These are phyloP conservation scores for Rostrohypoxylon terebratum DNA, from an alignment of 495 filamentous ascomycete genomes.

Conservation along the genomic window DNA sequence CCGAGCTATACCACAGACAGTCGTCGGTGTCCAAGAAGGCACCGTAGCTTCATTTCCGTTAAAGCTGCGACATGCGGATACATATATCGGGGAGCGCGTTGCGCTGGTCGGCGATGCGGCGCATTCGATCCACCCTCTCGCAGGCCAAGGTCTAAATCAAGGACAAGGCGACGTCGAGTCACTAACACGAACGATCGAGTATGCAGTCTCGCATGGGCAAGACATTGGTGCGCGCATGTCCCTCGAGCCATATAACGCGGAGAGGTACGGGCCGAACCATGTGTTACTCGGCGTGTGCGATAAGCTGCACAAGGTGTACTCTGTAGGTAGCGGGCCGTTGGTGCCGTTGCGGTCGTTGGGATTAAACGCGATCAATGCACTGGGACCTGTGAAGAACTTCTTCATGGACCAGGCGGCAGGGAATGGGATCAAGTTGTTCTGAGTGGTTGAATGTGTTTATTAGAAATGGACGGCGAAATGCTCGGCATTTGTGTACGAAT, in stretches of 20 bases:
- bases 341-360: slow-evolving; percentile 82
- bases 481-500: not conserved
- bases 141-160: slow-evolving; percentile 94
- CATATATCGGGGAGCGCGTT: slow-evolving; percentile 88
- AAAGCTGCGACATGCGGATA: slow-evolving; percentile 88
- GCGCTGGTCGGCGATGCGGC: slow-evolving; percentile 94
- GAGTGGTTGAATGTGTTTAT: not conserved
- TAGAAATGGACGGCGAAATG: not conserved
- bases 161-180: slow-evolving; percentile 88
- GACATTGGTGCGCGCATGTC: slow-evolving; percentile 81
- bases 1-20: slow-evolving; percentile 59
- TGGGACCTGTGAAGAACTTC: slow-evolving; percentile 82
- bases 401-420: slow-evolving; percentile 93
- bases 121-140: slow-evolving; percentile 93
- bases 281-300: slow-evolving; percentile 90
- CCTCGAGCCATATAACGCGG: slow-evolving; percentile 80
- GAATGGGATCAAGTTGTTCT: slow-evolving; percentile 60
- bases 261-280: slow-evolving; percentile 85
- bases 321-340: slow-evolving; percentile 76
- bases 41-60: slow-evolving; percentile 92
- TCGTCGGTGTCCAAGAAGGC: slow-evolving; percentile 77
- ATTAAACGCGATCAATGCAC: slow-evolving; percentile 77
- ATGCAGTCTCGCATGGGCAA: slow-evolving; percentile 82
- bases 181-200: slow-evolving; percentile 76
- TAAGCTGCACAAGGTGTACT: slow-evolving; percentile 93